phyloP scores from a whole-genome alignment of 2,329 filamentous ascomycete genomes.

The Thelonectria blattea region DNA sequence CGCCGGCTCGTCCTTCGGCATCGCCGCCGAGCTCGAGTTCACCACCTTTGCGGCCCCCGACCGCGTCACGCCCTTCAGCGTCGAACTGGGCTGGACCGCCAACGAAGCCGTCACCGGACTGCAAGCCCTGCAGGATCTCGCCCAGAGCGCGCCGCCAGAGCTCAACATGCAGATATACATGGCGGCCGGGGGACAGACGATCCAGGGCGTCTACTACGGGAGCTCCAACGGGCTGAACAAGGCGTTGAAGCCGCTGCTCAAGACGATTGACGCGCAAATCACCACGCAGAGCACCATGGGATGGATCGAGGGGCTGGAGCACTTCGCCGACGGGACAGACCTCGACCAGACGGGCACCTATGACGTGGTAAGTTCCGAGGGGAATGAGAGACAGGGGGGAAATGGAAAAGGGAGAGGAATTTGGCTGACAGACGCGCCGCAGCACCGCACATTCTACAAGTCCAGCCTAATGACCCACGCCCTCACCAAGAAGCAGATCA shows the following conservation, averaged over 20 bases:
- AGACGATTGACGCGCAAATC: slow-evolving; percentile 20
- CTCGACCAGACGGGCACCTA: slow-evolving; percentile 39
- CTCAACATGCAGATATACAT: slow-evolving; percentile 41
- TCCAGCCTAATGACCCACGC: slow-evolving; percentile 40
- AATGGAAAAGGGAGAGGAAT: background rate
- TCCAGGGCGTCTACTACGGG: slow-evolving; percentile 42
- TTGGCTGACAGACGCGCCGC: slow-evolving; percentile 5
- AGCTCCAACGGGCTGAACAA: slow-evolving; percentile 21
- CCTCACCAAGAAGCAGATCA: slow-evolving; percentile 31
- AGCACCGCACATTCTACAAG: slow-evolving; percentile 41
- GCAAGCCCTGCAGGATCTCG: slow-evolving; percentile 36
- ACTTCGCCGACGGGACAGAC: slow-evolving; percentile 25
- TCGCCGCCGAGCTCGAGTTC: slow-evolving; percentile 40
- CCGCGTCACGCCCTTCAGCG: slow-evolving; percentile 28
- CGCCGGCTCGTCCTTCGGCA: slow-evolving; percentile 42
- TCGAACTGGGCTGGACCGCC: slow-evolving; percentile 31
- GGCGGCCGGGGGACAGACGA: slow-evolving; percentile 23
- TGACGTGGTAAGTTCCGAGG: slow-evolving; percentile 24
- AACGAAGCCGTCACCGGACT: slow-evolving; percentile 30
- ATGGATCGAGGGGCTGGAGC: slow-evolving; percentile 37
- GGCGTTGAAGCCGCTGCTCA: slow-evolving; percentile 29
- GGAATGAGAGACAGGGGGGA: background rate
- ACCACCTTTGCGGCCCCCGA: slow-evolving; percentile 34
- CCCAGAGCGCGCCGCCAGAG: slow-evolving; percentile 30
- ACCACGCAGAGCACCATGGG: slow-evolving; percentile 24